phyloP scores from a whole-genome alignment of 2,329 filamentous ascomycete genomes.

The Metarhizium rileyi region DNA sequence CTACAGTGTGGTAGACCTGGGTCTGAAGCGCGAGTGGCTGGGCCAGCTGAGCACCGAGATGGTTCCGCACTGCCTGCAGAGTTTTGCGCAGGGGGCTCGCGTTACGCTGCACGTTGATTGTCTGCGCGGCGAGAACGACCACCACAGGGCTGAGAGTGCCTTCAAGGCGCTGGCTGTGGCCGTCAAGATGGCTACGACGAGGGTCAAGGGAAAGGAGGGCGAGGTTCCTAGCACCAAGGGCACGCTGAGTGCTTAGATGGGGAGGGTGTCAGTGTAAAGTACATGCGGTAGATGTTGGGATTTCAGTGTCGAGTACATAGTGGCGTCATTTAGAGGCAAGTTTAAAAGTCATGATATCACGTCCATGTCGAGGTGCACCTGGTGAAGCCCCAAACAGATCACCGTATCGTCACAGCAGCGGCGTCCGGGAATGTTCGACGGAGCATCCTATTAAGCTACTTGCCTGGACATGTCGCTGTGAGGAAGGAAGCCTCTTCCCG shows the following conservation, averaged over 20 bases:
- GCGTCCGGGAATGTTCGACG: too few species aligned
- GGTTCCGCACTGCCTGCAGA: slow-evolving; percentile 91
- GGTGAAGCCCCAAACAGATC: too few species aligned
- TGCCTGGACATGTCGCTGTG: too few species aligned
- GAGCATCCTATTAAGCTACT: too few species aligned
- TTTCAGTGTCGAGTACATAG: background rate
- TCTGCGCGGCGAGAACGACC: slow-evolving; percentile 83
- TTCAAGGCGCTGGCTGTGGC: slow-evolving; percentile 95
- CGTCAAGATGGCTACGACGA: slow-evolving; percentile 63
- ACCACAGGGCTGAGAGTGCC: slow-evolving; percentile 90
- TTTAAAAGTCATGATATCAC: too few species aligned
- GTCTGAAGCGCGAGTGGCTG: slow-evolving; percentile 83
- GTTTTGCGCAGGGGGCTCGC: slow-evolving; percentile 82
- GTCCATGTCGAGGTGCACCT: too few species aligned
- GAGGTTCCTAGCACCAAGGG: slow-evolving; percentile 97
- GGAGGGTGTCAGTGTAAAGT: slow-evolving; percentile 6
- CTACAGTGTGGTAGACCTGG: slow-evolving; percentile 73
- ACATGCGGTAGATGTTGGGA: background rate
- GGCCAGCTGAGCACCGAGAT: slow-evolving; percentile 92
- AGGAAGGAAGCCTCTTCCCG: too few species aligned
- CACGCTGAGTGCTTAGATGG: slow-evolving; percentile 54
- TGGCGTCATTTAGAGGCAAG: background rate
- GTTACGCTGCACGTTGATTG: slow-evolving; percentile 95
- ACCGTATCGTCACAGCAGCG: too few species aligned
- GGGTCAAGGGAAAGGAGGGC: slow-evolving; percentile 71